These are phyloP conservation scores for Tephrocybe sp. DNA, from an alignment of 768 basidiomycete genomes.

Conservation along the genomic window DNA sequence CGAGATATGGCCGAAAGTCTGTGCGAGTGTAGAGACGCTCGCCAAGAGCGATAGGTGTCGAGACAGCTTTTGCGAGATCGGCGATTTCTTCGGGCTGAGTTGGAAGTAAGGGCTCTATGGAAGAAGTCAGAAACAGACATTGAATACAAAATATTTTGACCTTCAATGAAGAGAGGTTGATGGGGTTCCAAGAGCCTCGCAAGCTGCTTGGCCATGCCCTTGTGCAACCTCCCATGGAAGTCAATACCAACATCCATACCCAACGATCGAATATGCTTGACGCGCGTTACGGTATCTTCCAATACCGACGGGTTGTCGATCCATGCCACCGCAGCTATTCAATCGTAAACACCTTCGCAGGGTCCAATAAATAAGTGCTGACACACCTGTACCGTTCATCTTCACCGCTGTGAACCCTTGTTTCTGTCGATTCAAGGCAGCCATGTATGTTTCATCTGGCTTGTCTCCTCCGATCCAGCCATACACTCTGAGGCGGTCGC, in stretches of 20 bases:
- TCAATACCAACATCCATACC: constrained; percentile 67
- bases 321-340: constrained; percentile 43
- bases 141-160: constrained; percentile 17
- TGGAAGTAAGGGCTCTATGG: constrained; percentile 54
- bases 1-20: constrained; percentile 66
- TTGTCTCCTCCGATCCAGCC: constrained; percentile 58
- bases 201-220: constrained; percentile 67
- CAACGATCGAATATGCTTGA: constrained; percentile 47
- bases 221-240: constrained; percentile 70
- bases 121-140: background rate
- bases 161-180: constrained; percentile 65
- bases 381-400: constrained; percentile 63
- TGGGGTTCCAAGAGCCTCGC: constrained; percentile 58
- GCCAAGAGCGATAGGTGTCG: constrained; percentile 59
- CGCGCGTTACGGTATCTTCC: constrained; percentile 47
- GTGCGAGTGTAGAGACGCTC: constrained; percentile 62
- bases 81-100: constrained; percentile 61
- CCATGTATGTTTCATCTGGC: constrained; percentile 51
- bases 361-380: background rate
- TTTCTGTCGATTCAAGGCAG: constrained; percentile 49
- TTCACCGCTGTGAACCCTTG: constrained; percentile 72
- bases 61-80: constrained; percentile 50
- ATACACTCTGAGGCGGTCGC: constrained; percentile 56
- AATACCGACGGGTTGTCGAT: constrained; percentile 58
- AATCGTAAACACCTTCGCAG: too few relatives aligned